phyloP scores from a whole-genome alignment of 768 basidiomycete genomes.

The Trametes cingulata region DNA sequence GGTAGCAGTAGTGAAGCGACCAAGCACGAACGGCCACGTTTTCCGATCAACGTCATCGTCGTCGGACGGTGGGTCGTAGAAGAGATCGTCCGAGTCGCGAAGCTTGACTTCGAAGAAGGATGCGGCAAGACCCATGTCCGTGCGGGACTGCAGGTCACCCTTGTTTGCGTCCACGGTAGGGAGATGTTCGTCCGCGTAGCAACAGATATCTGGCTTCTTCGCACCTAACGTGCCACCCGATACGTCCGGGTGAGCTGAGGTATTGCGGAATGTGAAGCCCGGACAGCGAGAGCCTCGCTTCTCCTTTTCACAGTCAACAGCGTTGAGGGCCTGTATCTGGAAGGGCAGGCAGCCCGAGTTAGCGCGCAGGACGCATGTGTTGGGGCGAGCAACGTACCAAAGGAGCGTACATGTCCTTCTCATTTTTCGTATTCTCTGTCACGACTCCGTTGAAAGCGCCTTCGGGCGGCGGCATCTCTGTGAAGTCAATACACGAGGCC shows the following conservation, averaged over 20 bases:
- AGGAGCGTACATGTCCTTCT: background rate
- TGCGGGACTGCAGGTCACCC: background rate
- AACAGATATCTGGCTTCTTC: background rate
- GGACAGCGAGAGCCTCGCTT: background rate
- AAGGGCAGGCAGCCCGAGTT: background rate
- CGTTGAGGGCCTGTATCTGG: background rate
- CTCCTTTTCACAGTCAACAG: too few relatives aligned
- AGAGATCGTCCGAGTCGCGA: background rate
- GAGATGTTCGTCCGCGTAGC: background rate
- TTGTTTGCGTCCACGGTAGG: too few relatives aligned
- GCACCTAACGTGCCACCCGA: background rate
- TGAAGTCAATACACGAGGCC: background rate
- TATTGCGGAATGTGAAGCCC: background rate
- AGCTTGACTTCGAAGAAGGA: slow-evolving; percentile 7
- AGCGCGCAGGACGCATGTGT: background rate
- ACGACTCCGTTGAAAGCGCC: background rate
- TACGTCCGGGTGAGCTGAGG: background rate
- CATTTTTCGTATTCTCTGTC: background rate
- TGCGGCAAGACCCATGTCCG: slow-evolving; percentile 1
- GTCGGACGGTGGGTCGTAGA: background rate
- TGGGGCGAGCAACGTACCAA: background rate
- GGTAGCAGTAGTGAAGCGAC: background rate
- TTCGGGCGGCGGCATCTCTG: background rate
- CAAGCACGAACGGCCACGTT: background rate
- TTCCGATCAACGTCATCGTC: background rate